These are phyloP conservation scores for Haberlea rhodopensis DNA, from an alignment of 257 asterid species.

Conservation along the genomic window DNA sequence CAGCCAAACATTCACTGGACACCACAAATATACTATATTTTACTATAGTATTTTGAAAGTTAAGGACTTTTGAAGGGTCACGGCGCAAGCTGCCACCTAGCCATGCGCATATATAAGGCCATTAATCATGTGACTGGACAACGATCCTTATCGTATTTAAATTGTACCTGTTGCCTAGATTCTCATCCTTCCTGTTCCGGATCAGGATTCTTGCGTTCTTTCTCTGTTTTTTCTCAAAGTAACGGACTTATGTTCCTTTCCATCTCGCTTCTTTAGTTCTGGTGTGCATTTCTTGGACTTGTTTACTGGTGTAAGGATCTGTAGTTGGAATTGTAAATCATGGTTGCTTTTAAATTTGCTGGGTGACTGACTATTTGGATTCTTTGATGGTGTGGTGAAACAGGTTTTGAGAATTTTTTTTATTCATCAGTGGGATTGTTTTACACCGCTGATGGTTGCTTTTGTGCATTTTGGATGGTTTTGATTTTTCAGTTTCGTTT, in stretches of 20 bases:
- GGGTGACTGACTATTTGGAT: too few species aligned
- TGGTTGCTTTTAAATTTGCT: too few species aligned
- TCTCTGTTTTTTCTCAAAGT: conserved; percentile 24
- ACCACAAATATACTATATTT: too few species aligned
- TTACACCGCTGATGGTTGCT: too few species aligned
- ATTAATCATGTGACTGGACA: conserved; percentile 33
- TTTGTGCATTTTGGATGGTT: conserved; percentile 4
- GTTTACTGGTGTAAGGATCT: too few species aligned
- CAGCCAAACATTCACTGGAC: not conserved
- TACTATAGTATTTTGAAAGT: not conserved
- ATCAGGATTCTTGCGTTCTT: conserved; percentile 24
- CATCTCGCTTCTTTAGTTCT: conserved; percentile 38
- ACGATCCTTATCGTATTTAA: conserved; percentile 18
- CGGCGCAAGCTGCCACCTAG: conserved; percentile 35
- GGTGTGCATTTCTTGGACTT: conserved; percentile 42
- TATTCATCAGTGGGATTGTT: too few species aligned
- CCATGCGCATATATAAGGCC: conserved; percentile 47
- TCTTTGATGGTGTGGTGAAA: conserved; percentile 14
- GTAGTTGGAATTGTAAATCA: too few species aligned
- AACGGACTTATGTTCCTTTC: conserved; percentile 27
- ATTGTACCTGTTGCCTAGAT: conserved; percentile 19
- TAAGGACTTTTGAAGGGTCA: not conserved
- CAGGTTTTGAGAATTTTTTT: conserved; percentile 16
- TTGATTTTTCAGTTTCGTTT: not conserved
- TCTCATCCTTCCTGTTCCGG: conserved; percentile 19